Conservation (phyloP, 1,284 basidiomycete genomes). For the Ceratobasidium papillatum region DNA sequence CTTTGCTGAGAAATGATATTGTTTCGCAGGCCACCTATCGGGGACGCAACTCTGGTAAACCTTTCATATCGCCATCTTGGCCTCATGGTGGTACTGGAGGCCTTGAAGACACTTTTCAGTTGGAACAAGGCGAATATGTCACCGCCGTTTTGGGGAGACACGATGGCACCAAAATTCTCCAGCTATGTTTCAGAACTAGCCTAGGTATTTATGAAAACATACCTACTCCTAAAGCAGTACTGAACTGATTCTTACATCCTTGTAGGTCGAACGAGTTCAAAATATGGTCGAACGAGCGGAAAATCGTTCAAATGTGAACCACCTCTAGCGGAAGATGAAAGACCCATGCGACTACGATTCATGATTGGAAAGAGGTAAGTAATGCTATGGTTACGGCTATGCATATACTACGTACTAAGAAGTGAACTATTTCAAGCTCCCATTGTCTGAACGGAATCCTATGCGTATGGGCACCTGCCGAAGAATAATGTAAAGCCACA, state of each 20-base stretch:
- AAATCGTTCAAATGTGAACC: neutral
- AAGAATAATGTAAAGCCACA: neutral
- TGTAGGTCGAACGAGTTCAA: neutral
- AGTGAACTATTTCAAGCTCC: neutral
- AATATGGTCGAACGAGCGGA: neutral
- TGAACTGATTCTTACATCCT: neutral
- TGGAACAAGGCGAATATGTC: conserved; percentile 14
- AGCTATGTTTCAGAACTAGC: conserved; percentile 18
- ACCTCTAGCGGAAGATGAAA: neutral
- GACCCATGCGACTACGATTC: neutral
- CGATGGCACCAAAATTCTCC: neutral
- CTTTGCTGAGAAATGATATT: neutral
- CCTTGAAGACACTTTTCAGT: neutral
- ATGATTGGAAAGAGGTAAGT: neutral
- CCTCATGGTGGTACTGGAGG: conserved; percentile 6
- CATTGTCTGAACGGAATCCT: conserved; percentile 3
- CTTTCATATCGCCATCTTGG: neutral
- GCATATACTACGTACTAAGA: neutral
- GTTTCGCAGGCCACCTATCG: conserved; percentile 11
- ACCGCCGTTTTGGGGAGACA: neutral
- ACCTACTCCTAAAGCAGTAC: neutral
- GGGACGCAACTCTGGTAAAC: neutral
- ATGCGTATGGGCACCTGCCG: conserved; percentile 7
- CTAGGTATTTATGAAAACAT: neutral
- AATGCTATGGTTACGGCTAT: neutral